Evolutionary conservation across 2,329 filamentous ascomycete species (phyloP), one percentile per base, ranked within the genome.

Genomic region (Neofusicoccum parvum): DNA sequence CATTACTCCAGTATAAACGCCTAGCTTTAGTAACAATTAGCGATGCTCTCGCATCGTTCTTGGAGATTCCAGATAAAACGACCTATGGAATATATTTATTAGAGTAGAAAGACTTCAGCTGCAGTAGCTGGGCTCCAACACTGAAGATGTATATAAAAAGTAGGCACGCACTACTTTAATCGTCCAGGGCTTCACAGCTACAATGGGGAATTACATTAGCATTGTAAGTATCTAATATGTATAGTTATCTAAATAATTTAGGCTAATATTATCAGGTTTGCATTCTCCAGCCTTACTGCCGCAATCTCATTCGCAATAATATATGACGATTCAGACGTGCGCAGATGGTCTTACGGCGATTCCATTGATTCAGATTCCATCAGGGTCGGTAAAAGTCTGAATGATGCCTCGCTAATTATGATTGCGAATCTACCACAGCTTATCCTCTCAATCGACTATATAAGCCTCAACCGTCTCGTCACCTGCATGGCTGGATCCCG

Each of bases 391-490:
- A 11, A 36, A n/a, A 4, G 5, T 17, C 14, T 34, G 23, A 9
- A 51, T 1, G 20, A n/a, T 17, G 23, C 11, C 3, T 9, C 14
- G 4, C 14, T 51, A 0, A 15, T 77, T 0, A 70, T 83, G 27
- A 32, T 84, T 0, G 80, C 78, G 37, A 86, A 86, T 67, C 32
- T 76, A 0, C 81, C 82, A 0, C 84, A 86, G 67, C 64, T 83
- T 0, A 59, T 84, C 4, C 66, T 84, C 0, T 83, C 81, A 0
- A 70, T 82, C n/a, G 53, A 81, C 1, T 85, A 85, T 68, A 71
- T 83, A 2, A 70, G 73, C 1, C 78, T 79, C 69, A 84, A 84
- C 67, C 70, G 70, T 1, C 71, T 85, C 6, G 74, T 81, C 17
- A 86, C 81, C 0, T 75, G 71, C 1, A 83, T 85, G 72, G 46